Conservation (phyloP, 768 basidiomycete genomes). For the Coprinellus aureogranulatus region DNA sequence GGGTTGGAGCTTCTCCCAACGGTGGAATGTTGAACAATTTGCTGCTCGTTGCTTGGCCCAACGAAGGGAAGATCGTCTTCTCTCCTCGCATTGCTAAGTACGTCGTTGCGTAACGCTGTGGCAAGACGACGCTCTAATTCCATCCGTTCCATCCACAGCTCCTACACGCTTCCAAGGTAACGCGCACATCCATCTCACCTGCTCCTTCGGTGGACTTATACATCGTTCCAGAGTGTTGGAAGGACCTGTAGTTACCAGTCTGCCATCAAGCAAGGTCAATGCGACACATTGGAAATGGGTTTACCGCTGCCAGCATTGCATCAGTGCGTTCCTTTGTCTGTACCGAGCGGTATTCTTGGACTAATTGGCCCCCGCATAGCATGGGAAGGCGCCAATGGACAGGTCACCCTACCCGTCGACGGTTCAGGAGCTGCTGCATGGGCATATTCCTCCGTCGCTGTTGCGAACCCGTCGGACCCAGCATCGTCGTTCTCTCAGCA, state of each 20-base stretch:
- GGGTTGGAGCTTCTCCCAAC: conserved; percentile 54
- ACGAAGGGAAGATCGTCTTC: conserved; percentile 49
- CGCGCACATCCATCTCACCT: conserved; percentile 4
- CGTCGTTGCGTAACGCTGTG: conserved; percentile 21
- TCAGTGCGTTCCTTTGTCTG: conserved; percentile 35
- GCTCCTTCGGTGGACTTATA: too few relatives aligned
- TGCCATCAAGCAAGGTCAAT: conserved; percentile 50
- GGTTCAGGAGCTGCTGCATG: conserved; percentile 47
- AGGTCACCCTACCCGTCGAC: conserved; percentile 36
- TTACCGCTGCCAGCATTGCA: conserved; percentile 66
- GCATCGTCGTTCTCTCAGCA: conserved; percentile 54
- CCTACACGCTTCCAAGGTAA: conserved; percentile 51
- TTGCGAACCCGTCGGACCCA: conserved; percentile 50
- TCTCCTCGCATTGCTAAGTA: conserved; percentile 56
- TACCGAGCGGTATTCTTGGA: neutral
- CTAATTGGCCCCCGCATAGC: conserved; percentile 13
- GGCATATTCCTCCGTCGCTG: conserved; percentile 42
- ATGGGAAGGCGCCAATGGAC: conserved; percentile 38
- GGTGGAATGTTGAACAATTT: conserved; percentile 56
- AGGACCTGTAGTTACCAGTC: conserved; percentile 52
- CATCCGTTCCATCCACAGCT: conserved; percentile 27
- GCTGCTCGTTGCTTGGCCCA: conserved; percentile 61
- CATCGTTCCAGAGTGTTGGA: conserved; percentile 40
- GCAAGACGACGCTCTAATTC: neutral
- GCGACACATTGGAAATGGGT: conserved; percentile 68